Percentiles rank a stretch among this genome's conserved stretches.
Conservation (phyloP, 2,329 filamentous ascomycete genomes). For the Plectosphaerella sp. region DNA sequence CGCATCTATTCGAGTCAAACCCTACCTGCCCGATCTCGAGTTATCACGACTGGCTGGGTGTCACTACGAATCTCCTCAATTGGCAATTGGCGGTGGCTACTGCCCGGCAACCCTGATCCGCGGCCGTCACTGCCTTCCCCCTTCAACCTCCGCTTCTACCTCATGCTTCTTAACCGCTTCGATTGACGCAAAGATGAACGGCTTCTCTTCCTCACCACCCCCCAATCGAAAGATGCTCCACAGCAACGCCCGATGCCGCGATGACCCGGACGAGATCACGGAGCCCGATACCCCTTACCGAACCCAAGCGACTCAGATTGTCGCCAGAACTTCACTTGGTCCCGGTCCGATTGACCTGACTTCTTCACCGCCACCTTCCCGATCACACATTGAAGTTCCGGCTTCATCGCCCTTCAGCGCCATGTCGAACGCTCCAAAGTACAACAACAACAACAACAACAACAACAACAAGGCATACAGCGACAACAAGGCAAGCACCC, state of each 20-base stretch:
- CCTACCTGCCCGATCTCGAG: background rate
- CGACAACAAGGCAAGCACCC: background rate
- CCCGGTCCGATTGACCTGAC: slow-evolving; percentile 17
- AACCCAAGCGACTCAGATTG: slow-evolving; percentile 44
- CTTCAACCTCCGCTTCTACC: background rate
- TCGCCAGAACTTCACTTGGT: slow-evolving; percentile 32
- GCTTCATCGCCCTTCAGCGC: slow-evolving; percentile 74
- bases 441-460: slow-evolving; percentile 9
- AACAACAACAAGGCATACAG: background rate
- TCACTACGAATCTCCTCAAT: too few species aligned
- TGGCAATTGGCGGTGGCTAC: too few species aligned
- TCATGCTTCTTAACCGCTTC: background rate
- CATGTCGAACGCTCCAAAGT: background rate
- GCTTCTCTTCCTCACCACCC: background rate
- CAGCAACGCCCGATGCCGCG: slow-evolving; percentile 12
- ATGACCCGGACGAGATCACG: slow-evolving; percentile 41
- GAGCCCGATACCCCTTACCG: slow-evolving; percentile 36
- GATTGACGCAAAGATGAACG: background rate
- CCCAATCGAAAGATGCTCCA: background rate
- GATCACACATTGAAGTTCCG: slow-evolving; percentile 65
- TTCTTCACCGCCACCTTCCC: slow-evolving; percentile 39
- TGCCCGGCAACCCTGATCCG: too few species aligned
- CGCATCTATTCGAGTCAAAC: background rate
- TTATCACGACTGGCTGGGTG: background rate
- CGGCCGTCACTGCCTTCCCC: too few species aligned